Base-by-base conservation (phyloP, 2,329 filamentous ascomycete genomes). In the Rutstroemia sydowiana region DNA sequence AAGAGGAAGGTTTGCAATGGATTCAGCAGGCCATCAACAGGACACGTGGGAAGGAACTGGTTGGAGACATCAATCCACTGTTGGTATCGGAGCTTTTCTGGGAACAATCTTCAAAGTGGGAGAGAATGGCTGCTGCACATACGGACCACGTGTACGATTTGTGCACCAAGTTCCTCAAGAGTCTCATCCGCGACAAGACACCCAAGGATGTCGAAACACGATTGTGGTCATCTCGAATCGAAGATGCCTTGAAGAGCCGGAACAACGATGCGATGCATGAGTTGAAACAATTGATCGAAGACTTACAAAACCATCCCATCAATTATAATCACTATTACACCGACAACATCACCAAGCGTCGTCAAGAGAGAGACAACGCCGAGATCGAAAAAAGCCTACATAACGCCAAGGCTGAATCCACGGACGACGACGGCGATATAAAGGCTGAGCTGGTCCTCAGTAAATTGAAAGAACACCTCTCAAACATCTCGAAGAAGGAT, bases 31-130 rank as follows among this genome's bases (percentile, higher is more conserved):
- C 53, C 20, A 54, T 62, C 13, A 42, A 50, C 3, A 50, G 59
- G 39, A 56, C 59, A 40, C 49, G 61, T 37, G 58, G 70, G 53
- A 68, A 49, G 46, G 69, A 72, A 48, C 59, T 73, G 2, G 50
- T 65, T 3, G 70, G 70, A 9, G 69, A 64, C 20, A 69, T 67
- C 60, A 73, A 71, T 51, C 67, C 70, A 2, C 59, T 67, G 1
- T 55, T 72, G 1, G 56, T 73, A 14, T 66, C 66, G 3, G 69
- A 71, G 42, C 55, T 73, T 2, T 73, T 72, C 44, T 66, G 66
- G 59, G 68, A 70, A 45, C 67, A 71, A 53, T 68, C 66, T 3
- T 57, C 55, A 3, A 60, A 61, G 28, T 72, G 70, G 70, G 50
- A 62, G 2, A 23, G 50, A 6, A 56, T 70, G 2, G 65, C 70